Evolutionary conservation across 2,329 filamentous ascomycete species (phyloP).

Genomic region (Knufia fluminis): DNA sequence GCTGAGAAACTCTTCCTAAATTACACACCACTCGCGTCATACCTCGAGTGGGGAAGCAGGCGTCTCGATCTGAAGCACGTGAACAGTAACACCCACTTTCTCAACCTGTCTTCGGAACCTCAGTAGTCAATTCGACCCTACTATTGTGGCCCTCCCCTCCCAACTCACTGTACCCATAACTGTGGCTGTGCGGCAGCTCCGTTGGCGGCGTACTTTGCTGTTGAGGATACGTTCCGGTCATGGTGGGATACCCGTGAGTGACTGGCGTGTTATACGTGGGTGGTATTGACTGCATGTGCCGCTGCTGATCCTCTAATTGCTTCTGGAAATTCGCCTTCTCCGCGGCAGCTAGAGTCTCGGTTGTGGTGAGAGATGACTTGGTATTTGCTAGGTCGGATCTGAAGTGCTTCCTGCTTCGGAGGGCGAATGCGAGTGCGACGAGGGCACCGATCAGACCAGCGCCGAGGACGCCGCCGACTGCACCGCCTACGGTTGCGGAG

Average conservation of each 20-base stretch:
- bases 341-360: slow-evolving; percentile 6
- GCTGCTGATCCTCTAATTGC: slow-evolving; percentile 8
- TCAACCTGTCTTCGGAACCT: background rate
- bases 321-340: slow-evolving; percentile 13
- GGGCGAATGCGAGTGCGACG: background rate
- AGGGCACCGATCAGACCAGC: slow-evolving; percentile 8
- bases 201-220: background rate
- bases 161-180: background rate
- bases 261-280: background rate
- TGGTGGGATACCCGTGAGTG: background rate
- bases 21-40: too few species aligned
- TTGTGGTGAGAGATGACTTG: slow-evolving; percentile 4
- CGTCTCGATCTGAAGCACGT: too few species aligned
- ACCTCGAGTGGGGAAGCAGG: too few species aligned
- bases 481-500: slow-evolving; percentile 4
- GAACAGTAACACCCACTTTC: too few species aligned
- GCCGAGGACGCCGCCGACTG: slow-evolving; percentile 10
- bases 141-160: background rate
- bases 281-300: background rate
- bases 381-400: slow-evolving; percentile 1
- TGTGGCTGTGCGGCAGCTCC: background rate
- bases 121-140: background rate
- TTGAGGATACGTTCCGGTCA: background rate
- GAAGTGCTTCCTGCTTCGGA: slow-evolving; percentile 6
- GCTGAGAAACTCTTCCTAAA: too few species aligned